phyloP scores from a whole-genome alignment of 768 basidiomycete species.

The Podaxis sp. region DNA sequence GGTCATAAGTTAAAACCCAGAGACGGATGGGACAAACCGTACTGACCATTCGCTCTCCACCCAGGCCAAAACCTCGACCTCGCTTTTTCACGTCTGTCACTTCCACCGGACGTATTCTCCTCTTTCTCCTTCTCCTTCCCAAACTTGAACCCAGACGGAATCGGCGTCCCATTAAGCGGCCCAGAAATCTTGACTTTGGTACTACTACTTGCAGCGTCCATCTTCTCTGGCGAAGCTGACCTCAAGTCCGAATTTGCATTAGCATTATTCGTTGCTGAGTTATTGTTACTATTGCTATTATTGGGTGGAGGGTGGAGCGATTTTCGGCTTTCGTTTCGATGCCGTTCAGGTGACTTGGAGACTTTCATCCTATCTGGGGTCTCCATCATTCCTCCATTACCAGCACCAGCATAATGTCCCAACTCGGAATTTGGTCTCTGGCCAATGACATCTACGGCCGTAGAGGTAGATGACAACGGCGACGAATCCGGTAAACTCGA shows the following conservation, averaged over 20 bases:
- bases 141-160: conserved; percentile 89
- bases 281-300: conserved; percentile 16
- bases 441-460: conserved; percentile 31
- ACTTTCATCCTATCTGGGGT: conserved; percentile 32
- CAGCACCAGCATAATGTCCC: conserved; percentile 70
- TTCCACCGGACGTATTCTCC: conserved; percentile 17
- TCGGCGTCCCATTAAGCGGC: conserved; percentile 78
- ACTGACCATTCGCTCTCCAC: conserved; percentile 55
- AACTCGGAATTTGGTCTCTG: conserved; percentile 77
- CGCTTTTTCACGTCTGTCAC: conserved; percentile 83
- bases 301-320: conserved; percentile 41
- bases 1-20: conserved; percentile 3
- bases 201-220: conserved; percentile 39
- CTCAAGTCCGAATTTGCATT: conserved; percentile 30
- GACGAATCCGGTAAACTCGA: conserved; percentile 53
- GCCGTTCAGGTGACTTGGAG: conserved; percentile 45
- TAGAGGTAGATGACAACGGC: conserved; percentile 55
- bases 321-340: conserved; percentile 52
- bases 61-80: conserved; percentile 97
- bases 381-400: conserved; percentile 21
- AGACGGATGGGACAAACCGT: background rate
- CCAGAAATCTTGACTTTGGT: conserved; percentile 82
- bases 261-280: background rate
- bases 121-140: conserved; percentile 28
- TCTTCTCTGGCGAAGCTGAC: conserved; percentile 46